phyloP scores from a whole-genome alignment of 1,284 basidiomycete genomes.

The Sporisorium iseilematis-ciliati region DNA sequence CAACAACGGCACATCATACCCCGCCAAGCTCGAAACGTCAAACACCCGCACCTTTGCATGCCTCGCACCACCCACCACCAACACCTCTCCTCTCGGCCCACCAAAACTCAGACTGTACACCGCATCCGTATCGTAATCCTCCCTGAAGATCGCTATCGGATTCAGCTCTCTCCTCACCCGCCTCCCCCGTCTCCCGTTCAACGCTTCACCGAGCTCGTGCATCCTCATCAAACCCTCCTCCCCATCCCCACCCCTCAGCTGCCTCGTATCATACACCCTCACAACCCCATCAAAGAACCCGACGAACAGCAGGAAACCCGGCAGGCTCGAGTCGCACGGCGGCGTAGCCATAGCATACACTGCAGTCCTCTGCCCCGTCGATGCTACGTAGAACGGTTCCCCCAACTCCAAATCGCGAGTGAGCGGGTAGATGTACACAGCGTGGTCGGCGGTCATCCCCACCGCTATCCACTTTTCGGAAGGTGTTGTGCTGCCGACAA shows the following conservation, averaged over 20 bases:
- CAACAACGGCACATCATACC: slow-evolving; percentile 20
- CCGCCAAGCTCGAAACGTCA: slow-evolving; percentile 15
- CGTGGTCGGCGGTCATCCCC: slow-evolving; percentile 26
- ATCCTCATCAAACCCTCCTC: not conserved
- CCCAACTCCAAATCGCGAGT: not conserved
- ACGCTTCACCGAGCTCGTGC: slow-evolving; percentile 1
- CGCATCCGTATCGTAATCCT: slow-evolving; percentile 28
- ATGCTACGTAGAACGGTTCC: slow-evolving; percentile 24
- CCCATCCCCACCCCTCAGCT: not conserved
- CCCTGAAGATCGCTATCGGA: slow-evolving; percentile 27
- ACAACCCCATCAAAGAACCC: slow-evolving; percentile 51
- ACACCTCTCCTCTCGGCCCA: slow-evolving; percentile 9
- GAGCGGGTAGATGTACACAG: slow-evolving; percentile 34
- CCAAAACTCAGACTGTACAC: slow-evolving; percentile 45
- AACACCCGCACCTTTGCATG: slow-evolving; percentile 35
- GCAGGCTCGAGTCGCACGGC: slow-evolving; percentile 13
- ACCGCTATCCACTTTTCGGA: slow-evolving; percentile 29
- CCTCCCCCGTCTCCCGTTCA: not conserved
- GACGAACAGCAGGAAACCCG: slow-evolving; percentile 42
- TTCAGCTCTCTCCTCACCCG: slow-evolving; percentile 10
- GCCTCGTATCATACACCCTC: slow-evolving; percentile 47
- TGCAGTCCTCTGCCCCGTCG: slow-evolving; percentile 11
- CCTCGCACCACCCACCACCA: slow-evolving; percentile 32
- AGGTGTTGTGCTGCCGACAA: slow-evolving; percentile 11
- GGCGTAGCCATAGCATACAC: slow-evolving; percentile 41